Conservation (phyloP, 345 rosid genomes). For the Brassica incana region DNA sequence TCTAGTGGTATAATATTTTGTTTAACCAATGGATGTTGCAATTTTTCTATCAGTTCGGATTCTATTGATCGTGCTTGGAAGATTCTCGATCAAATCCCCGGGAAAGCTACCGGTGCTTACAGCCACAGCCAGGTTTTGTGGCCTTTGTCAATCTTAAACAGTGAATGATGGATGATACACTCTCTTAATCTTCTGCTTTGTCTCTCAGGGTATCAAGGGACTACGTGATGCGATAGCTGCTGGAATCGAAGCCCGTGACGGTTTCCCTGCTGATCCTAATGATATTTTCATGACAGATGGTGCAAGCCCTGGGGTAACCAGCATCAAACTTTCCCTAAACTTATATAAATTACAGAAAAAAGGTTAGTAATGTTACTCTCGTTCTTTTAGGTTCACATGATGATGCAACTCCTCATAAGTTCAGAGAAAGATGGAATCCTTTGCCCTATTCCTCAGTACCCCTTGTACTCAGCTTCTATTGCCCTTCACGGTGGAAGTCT, state of each 20-base stretch:
- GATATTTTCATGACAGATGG: slow-evolving; percentile 96
- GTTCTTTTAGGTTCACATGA: slow-evolving; percentile 76
- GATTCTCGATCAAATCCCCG: slow-evolving; percentile 91
- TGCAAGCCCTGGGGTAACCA: slow-evolving; percentile 84
- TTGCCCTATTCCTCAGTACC: slow-evolving; percentile 98
- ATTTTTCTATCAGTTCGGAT: too few species aligned
- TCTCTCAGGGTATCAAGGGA: slow-evolving; percentile 80
- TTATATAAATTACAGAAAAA: not conserved
- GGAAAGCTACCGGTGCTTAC: slow-evolving; percentile 95
- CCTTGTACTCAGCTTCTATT: slow-evolving; percentile 94
- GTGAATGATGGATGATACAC: not conserved
- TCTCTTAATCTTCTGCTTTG: not conserved
- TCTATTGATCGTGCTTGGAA: too few species aligned
- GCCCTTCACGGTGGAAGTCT: slow-evolving; percentile 94
- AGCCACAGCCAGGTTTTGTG: slow-evolving; percentile 89
- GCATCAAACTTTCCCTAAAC: slow-evolving; percentile 4
- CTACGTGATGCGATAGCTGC: slow-evolving; percentile 84
- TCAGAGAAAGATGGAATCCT: slow-evolving; percentile 90
- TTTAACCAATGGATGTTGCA: too few species aligned
- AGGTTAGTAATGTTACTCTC: slow-evolving; percentile 9
- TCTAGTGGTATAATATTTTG: too few species aligned
- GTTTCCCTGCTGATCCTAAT: slow-evolving; percentile 82
- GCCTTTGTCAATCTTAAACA: not conserved
- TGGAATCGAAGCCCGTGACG: slow-evolving; percentile 97
- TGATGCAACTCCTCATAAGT: slow-evolving; percentile 82